phyloP scores from a whole-genome alignment of 768 basidiomycete species.

The Pleurotus citrinopileatus region DNA sequence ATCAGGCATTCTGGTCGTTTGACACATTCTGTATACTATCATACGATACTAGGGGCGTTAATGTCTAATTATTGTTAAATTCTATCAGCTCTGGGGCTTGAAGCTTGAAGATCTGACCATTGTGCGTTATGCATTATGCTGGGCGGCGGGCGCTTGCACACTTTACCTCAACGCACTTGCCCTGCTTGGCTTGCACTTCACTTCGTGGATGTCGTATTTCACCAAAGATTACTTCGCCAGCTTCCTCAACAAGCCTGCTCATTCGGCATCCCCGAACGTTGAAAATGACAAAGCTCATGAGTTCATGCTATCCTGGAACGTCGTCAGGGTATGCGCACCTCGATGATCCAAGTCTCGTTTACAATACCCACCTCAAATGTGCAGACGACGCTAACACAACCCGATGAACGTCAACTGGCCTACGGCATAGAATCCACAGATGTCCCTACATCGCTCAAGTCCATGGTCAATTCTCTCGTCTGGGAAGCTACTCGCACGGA shows the following conservation, averaged over 20 bases:
- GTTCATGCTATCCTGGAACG: slow-evolving; percentile 74
- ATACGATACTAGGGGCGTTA: slow-evolving; percentile 7
- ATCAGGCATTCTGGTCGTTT: slow-evolving; percentile 11
- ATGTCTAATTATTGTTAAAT: slow-evolving; percentile 7
- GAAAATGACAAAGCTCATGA: slow-evolving; percentile 67
- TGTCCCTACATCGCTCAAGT: slow-evolving; percentile 72
- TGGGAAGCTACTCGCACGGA: slow-evolving; percentile 84
- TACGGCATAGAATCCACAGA: slow-evolving; percentile 80
- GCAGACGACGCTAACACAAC: slow-evolving; percentile 80
- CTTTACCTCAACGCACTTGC: not conserved
- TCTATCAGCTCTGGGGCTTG: not conserved
- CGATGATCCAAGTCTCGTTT: not conserved
- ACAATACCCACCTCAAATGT: slow-evolving; percentile 14
- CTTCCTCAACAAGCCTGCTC: slow-evolving; percentile 51
- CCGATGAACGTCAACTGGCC: slow-evolving; percentile 85
- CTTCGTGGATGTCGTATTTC: slow-evolving; percentile 6
- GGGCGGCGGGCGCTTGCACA: not conserved
- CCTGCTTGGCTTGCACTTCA: no score
- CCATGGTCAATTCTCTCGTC: slow-evolving; percentile 84
- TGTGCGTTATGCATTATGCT: no score
- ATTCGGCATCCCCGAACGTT: slow-evolving; percentile 42
- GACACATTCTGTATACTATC: slow-evolving; percentile 10
- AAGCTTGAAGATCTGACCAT: not conserved
- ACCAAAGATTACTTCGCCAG: slow-evolving; percentile 86
- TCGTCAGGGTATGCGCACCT: slow-evolving; percentile 54